Conservation (phyloP, 176 grass and related monocot species). For the Oryza longistaminata region DNA sequence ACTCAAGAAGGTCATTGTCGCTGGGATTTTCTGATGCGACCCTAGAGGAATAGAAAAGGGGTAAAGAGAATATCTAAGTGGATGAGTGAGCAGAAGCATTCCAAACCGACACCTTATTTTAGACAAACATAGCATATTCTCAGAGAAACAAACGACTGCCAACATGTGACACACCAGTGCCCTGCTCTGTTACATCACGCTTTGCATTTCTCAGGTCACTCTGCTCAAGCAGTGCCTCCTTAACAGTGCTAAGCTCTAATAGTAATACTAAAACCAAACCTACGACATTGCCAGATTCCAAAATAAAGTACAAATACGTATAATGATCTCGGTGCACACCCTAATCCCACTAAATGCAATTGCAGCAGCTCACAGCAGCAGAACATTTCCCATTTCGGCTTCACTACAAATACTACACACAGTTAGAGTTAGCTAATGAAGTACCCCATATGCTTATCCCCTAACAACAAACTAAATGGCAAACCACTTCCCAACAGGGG, state of each 20-base stretch:
- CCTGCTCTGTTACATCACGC: not conserved
- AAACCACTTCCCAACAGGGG: not conserved
- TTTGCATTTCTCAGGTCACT: not conserved
- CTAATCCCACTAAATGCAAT: not conserved
- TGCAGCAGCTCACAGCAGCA: not conserved
- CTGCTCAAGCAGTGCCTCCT: not conserved
- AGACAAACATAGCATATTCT: not conserved
- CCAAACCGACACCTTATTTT: not conserved
- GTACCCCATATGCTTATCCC: not conserved
- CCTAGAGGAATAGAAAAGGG: not conserved
- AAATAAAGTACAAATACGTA: not conserved
- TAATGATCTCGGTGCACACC: not conserved
- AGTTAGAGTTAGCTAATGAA: not conserved
- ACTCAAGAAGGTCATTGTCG: not conserved
- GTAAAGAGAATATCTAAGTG: not conserved
- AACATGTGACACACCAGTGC: not conserved
- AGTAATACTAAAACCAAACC: not conserved
- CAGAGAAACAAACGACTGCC: not conserved
- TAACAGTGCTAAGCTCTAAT: not conserved
- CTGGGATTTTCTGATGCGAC: not conserved
- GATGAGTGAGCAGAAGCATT: not conserved
- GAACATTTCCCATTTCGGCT: constrained; percentile 2
- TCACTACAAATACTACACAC: not conserved
- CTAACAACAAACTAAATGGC: not conserved
- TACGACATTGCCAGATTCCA: not conserved